Base-by-base conservation (phyloP, 2,329 filamentous ascomycete genomes). In the Xylaria digitata region DNA sequence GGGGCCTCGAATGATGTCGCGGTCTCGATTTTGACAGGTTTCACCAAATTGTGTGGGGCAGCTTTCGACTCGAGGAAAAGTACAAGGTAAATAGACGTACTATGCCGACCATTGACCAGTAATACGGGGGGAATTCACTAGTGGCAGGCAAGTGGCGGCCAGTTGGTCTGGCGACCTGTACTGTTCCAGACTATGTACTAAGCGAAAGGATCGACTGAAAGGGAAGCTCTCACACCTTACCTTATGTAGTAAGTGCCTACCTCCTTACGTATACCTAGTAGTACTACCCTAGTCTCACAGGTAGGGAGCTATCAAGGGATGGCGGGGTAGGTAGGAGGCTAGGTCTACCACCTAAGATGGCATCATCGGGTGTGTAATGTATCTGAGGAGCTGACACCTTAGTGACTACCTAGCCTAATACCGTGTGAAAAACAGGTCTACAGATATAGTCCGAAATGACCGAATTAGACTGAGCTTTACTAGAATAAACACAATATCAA, bases 1-100 rank as follows among this genome's bases (percentile, higher is more conserved):
- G 61, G 32, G 61, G 50, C 19, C 19, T 40, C 30, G 50, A 42
- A 57, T 49, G 52, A 64, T 71, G 72, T 71, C 56, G 72, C 71
- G 70, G 70, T 70, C 70, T 70, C 70, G 58, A 70, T 72, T 72
- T 75, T 78, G 75, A 78, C 77, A 78, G 72, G 75, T 78, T 78
- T 75, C 76, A 75, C 71, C 72, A 77, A 65, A 50, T 72, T 77
- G 76, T 78, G 76, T 75, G 75, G 76, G 72, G 70, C 57, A 67
- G 61, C 55, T 48, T 42, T 23, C 26, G 17, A 21, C 55, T 65
- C 42, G 17, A 32, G 23, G 19, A 53, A 40, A 45, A 40, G 52
- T 30, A 37, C 45, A 40, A 21, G 45, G 19, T 40, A 40, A 19
- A 32, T 54, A 49, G 26, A 3, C 26, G 26, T 5, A 26, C 26